A percentile compares a stretch with the other conserved stretches of the same genome.
Conservation (phyloP, 495 filamentous ascomycete genomes). For the Aspergillus nidulans region DNA sequence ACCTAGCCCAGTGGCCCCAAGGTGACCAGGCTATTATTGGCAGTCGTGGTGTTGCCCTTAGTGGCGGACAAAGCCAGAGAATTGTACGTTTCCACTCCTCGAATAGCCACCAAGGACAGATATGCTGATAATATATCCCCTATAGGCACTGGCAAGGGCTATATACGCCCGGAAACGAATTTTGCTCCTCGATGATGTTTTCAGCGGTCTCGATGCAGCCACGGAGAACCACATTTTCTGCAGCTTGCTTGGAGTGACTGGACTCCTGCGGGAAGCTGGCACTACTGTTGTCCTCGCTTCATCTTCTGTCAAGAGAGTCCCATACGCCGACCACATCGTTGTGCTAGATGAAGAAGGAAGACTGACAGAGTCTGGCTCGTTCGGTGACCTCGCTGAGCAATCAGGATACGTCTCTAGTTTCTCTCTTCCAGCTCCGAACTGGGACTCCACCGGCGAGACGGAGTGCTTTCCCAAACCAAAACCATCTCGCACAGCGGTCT, state of each 20-base stretch:
- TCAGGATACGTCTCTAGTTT: no score
- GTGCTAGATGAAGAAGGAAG: neutral
- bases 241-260: conserved; percentile 34
- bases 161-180: conserved; percentile 41
- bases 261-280: conserved; percentile 28
- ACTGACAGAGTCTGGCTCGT: no score
- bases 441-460: no score
- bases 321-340: conserved; percentile 4
- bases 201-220: conserved; percentile 49
- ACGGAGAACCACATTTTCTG: conserved; percentile 38
- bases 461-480: no score
- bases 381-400: no score
- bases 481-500: no score
- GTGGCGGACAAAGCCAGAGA: conserved; percentile 8
- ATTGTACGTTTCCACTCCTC: no score
- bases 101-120: no score
- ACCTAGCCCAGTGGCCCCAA: conserved; percentile 2
- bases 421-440: no score
- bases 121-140: no score
- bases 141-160: conserved; percentile 23
- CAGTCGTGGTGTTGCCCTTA: conserved; percentile 1
- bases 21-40: conserved; percentile 3
- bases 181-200: conserved; percentile 46
- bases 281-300: conserved; percentile 30
- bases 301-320: no score